phyloP scores from a whole-genome alignment of 306 rosid genomes.

The Castanea crenata region DNA sequence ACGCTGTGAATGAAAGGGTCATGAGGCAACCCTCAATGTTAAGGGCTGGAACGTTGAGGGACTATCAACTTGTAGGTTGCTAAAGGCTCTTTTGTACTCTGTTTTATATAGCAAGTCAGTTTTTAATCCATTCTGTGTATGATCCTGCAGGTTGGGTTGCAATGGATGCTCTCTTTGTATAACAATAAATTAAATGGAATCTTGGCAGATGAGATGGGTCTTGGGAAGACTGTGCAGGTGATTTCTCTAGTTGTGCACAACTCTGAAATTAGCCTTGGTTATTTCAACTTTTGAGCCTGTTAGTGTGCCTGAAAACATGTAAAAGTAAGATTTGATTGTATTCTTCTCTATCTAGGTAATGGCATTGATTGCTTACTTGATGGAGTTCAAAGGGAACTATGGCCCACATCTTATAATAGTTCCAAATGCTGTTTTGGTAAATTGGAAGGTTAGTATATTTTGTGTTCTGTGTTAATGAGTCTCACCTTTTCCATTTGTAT shows the following conservation, averaged over 20 bases:
- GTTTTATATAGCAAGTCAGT: slow-evolving; percentile 1
- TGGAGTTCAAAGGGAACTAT: slow-evolving; percentile 98
- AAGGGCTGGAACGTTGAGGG: slow-evolving; percentile 91
- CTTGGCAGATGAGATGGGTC: slow-evolving; percentile 99
- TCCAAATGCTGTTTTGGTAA: slow-evolving; percentile 98
- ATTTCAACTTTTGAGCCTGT: not conserved
- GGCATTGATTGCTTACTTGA: slow-evolving; percentile 97
- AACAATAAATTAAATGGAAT: slow-evolving; percentile 98
- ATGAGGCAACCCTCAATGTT: slow-evolving; percentile 86
- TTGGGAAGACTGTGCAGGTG: slow-evolving; percentile 99
- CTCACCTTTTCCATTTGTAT: not conserved
- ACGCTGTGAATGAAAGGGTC: slow-evolving; percentile 93
- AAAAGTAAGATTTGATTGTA: not conserved
- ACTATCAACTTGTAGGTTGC: slow-evolving; percentile 92
- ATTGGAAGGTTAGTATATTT: slow-evolving; percentile 78
- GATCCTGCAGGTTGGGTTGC: slow-evolving; percentile 82
- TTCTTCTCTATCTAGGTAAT: slow-evolving; percentile 60
- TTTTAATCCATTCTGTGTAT: slow-evolving; percentile 17
- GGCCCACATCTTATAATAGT: slow-evolving; percentile 99
- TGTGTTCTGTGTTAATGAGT: not conserved
- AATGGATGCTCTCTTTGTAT: slow-evolving; percentile 98
- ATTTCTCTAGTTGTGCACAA: slow-evolving; percentile 22
- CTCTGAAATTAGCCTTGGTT: not conserved
- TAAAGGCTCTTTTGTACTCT: slow-evolving; percentile 7
- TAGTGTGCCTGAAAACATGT: slow-evolving; percentile 15